Evolutionary conservation across 2,329 filamentous ascomycete species (phyloP).

Genomic region (Hymenoscyphus fraxineus): DNA sequence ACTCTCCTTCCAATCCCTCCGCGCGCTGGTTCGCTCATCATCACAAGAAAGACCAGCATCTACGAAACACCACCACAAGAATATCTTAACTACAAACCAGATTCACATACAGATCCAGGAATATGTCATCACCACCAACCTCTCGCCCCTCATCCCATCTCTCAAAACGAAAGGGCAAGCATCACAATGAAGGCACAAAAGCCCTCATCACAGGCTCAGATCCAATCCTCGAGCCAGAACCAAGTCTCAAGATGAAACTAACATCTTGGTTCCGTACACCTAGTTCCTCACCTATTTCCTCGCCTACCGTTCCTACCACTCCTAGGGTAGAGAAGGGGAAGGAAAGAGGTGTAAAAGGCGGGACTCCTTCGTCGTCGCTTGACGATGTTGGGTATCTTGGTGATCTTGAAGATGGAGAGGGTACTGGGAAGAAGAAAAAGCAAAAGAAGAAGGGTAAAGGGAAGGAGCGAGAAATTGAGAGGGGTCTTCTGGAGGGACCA

Average conservation of each 20-base stretch:
- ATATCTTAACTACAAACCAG: neutral
- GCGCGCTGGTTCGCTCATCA: neutral
- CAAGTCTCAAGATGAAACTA: neutral
- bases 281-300: neutral
- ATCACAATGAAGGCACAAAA: neutral
- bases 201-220: neutral
- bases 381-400: neutral
- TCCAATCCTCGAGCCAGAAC: neutral
- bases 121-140: neutral
- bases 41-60: neutral
- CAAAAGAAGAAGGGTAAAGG: neutral
- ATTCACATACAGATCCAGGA: neutral
- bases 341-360: neutral
- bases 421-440: neutral
- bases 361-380: neutral
- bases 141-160: neutral
- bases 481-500: neutral
- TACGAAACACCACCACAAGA: neutral
- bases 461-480: neutral
- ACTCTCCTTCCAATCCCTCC: neutral
- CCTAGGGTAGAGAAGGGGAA: neutral
- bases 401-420: neutral
- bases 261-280: neutral
- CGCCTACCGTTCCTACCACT: neutral
- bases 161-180: neutral